These are phyloP conservation scores for Gypsophila paniculata DNA, from an alignment of 179 eudicot genomes.

Conservation along the genomic window DNA sequence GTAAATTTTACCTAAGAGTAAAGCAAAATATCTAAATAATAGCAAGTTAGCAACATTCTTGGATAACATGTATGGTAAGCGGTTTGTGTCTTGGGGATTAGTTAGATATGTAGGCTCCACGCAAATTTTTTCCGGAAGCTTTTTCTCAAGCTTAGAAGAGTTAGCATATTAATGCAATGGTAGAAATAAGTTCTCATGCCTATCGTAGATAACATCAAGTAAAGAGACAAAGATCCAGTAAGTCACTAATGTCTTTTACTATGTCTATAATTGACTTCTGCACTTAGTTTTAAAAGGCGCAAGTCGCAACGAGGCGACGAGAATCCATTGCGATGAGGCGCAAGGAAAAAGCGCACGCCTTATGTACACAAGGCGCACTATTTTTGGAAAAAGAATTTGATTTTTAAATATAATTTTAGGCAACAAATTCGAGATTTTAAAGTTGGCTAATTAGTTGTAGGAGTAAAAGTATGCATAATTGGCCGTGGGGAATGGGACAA, in stretches of 20 bases:
- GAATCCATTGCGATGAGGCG: too few relatives aligned
- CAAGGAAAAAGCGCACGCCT: too few relatives aligned
- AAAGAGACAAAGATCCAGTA: background rate
- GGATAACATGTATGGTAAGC: background rate
- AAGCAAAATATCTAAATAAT: background rate
- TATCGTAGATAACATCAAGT: background rate
- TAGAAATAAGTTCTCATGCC: background rate
- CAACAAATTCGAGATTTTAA: too few relatives aligned
- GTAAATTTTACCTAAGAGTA: constrained; percentile 1
- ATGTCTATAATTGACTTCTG: too few relatives aligned
- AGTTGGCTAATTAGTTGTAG: too few relatives aligned
- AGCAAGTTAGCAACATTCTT: background rate
- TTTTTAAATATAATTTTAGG: too few relatives aligned
- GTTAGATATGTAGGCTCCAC: background rate
- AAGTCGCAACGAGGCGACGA: too few relatives aligned
- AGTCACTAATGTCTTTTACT: background rate
- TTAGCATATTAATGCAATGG: background rate
- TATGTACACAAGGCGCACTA: too few relatives aligned
- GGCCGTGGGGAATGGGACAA: too few relatives aligned
- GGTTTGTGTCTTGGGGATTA: background rate
- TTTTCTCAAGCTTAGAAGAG: background rate
- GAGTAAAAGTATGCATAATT: too few relatives aligned
- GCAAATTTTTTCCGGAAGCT: background rate
- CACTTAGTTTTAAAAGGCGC: too few relatives aligned
- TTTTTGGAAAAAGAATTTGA: too few relatives aligned